Conservation (phyloP, 257 asterid genomes). For the Solanum tacnaense region DNA sequence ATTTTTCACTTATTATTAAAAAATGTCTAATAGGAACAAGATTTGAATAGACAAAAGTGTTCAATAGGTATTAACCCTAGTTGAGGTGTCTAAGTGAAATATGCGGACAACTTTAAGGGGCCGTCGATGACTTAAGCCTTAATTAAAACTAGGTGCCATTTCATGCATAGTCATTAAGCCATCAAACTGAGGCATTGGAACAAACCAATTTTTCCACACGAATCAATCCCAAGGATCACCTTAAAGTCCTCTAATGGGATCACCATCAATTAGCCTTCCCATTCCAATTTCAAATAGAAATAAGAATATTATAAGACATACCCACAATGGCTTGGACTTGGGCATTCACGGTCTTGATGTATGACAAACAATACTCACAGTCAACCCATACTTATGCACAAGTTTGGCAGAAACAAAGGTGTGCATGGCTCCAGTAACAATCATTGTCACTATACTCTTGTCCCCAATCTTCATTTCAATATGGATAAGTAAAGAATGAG, state of each 20-base stretch:
- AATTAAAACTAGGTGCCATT: neutral
- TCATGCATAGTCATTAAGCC: neutral
- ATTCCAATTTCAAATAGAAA: neutral
- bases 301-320: neutral
- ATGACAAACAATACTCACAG: neutral
- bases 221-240: neutral
- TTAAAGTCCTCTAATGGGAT: neutral
- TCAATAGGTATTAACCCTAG: too few relatives aligned
- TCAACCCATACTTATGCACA: neutral
- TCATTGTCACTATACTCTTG: neutral
- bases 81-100: too few relatives aligned
- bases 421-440: neutral
- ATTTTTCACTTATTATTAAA: too few relatives aligned
- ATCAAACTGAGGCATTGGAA: neutral
- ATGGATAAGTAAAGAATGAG: neutral
- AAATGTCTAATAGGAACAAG: too few relatives aligned
- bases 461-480: neutral
- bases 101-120: too few relatives aligned
- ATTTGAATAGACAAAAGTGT: too few relatives aligned
- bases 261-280: neutral
- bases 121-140: too few relatives aligned
- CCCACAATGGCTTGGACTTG: neutral
- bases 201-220: neutral
- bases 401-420: neutral
- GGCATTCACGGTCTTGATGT: neutral